Evolutionary conservation across 768 basidiomycete species (phyloP).

Genomic region (Clitopilus hobsonii): DNA sequence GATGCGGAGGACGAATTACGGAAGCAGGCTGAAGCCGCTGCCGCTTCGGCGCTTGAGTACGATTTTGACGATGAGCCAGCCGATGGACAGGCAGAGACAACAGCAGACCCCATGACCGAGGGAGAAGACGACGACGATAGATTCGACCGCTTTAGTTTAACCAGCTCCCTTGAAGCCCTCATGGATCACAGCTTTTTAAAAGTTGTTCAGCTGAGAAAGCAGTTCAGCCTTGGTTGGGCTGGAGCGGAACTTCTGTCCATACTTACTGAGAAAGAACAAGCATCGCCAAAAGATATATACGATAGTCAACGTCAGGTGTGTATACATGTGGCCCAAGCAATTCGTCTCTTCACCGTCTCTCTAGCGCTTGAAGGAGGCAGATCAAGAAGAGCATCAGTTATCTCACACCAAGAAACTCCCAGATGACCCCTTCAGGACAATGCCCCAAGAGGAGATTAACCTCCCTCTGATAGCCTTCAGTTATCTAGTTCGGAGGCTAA

Average conservation of each 20-base stretch:
- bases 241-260: conserved; percentile 54
- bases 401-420: conserved; percentile 42
- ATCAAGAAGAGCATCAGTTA: conserved; percentile 37
- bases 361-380: conserved; percentile 22
- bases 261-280: conserved; percentile 41
- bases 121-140: conserved; percentile 29
- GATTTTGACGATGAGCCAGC: conserved; percentile 16
- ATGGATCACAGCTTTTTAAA: conserved; percentile 53
- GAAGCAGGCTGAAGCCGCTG: conserved; percentile 26
- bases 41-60: conserved; percentile 19
- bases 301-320: conserved; percentile 23
- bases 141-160: conserved; percentile 63
- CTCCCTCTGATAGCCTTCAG: conserved; percentile 58
- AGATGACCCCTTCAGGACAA: conserved; percentile 43
- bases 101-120: conserved; percentile 20
- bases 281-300: conserved; percentile 33
- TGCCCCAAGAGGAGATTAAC: conserved; percentile 39
- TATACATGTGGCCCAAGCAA: conserved; percentile 1
- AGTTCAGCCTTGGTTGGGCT: conserved; percentile 61
- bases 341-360: neutral
- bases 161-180: conserved; percentile 55
- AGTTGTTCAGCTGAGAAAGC: conserved; percentile 45
- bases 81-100: conserved; percentile 8
- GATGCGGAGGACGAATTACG: conserved; percentile 37
- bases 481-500: conserved; percentile 60